Base-by-base conservation (phyloP, 306 rosid genomes). In the Quercus mongolica region DNA sequence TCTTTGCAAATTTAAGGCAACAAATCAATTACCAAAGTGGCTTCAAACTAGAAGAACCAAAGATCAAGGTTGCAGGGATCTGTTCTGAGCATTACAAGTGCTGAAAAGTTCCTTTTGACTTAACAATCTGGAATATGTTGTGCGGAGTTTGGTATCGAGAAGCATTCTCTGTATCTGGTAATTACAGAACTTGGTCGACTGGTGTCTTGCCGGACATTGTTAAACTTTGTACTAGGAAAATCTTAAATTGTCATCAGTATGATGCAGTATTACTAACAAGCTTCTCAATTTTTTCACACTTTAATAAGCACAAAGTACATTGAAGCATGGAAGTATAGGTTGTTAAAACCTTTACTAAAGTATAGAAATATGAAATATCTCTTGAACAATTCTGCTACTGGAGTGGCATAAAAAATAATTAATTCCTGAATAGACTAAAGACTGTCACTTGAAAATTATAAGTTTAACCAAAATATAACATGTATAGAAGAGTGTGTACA, bases 41-140 rank as follows among this genome's bases (percentile, higher is more conserved):
- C 92, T 85, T 87, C 98, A 89, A 88, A 89, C 83, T 86, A 91
- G 89, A 91, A 89, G 99, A 85, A 88, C 97, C 96, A 96, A 88
- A 86, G 92, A 87, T 91, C 96, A 89, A 88, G 87, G 87, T 85
- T 87, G 96, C 88, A 83, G 89, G 87, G 93, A 88, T 91, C 96
- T 88, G 90, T 97, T 84, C 87, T 85, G 94, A 88, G 89, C 93
- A 82, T 88, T 88, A 83, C 96, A 88, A 90, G 88, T 90, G 89
- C 92, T 86, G 97, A 92, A 94, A 89, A 69, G 90, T 84, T 89
- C 82, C 87, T 90, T 88, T 81, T 91, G 89, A 74, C 78, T 74
- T 83, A 83, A 79, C 83, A 88, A 87, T 87, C 89, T 78, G 89
- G 81, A 88, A 84, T 89, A 83, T 85, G 83, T 79, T 87, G 85